Evolutionary conservation across 495 filamentous ascomycete genomes (phyloP).

Genomic region (Trichoderma orchidacearum): DNA sequence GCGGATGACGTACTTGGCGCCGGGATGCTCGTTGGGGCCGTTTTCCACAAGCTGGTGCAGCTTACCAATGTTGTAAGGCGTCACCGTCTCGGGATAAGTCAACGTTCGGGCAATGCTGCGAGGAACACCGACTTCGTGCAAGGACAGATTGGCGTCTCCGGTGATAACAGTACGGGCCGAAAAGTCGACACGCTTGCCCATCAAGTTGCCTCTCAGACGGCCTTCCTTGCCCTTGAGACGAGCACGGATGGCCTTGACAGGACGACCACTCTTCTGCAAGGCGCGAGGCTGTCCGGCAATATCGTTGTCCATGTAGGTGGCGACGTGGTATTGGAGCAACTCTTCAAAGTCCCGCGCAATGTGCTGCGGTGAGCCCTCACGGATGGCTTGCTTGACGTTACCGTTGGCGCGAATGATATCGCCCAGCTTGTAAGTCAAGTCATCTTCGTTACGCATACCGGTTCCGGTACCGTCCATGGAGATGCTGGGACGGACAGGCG

Average conservation of each 20-base stretch:
- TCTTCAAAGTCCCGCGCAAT: conserved; percentile 79
- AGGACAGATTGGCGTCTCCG: conserved; percentile 87
- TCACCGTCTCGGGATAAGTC: conserved; percentile 95
- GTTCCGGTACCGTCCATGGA: conserved; percentile 79
- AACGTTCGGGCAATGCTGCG: conserved; percentile 75
- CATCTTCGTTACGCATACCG: conserved; percentile 87
- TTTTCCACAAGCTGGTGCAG: conserved; percentile 79
- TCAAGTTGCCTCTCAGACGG: conserved; percentile 91
- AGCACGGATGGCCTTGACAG: conserved; percentile 89
- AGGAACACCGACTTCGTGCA: conserved; percentile 95
- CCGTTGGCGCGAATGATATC: conserved; percentile 97
- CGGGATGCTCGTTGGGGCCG: conserved; percentile 87
- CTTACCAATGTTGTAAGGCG: conserved; percentile 92
- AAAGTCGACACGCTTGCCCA: conserved; percentile 99
- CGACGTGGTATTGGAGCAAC: conserved; percentile 93
- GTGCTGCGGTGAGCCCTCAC: conserved; percentile 81
- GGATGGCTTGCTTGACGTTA: conserved; percentile 76
- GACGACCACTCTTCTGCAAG: conserved; percentile 88
- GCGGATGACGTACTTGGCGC: conserved; percentile 88
- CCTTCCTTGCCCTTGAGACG: conserved; percentile 98
- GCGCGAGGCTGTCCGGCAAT: conserved; percentile 94
- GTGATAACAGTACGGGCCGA: conserved; percentile 99
- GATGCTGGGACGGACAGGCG: conserved; percentile 90
- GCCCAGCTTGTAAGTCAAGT: conserved; percentile 95
- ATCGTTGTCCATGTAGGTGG: conserved; percentile 99